Percentiles rank a stretch among this genome's conserved stretches.
These are phyloP conservation scores for Calonectria henricotiae DNA, from an alignment of 2,329 filamentous ascomycete species.

Conservation along the genomic window DNA sequence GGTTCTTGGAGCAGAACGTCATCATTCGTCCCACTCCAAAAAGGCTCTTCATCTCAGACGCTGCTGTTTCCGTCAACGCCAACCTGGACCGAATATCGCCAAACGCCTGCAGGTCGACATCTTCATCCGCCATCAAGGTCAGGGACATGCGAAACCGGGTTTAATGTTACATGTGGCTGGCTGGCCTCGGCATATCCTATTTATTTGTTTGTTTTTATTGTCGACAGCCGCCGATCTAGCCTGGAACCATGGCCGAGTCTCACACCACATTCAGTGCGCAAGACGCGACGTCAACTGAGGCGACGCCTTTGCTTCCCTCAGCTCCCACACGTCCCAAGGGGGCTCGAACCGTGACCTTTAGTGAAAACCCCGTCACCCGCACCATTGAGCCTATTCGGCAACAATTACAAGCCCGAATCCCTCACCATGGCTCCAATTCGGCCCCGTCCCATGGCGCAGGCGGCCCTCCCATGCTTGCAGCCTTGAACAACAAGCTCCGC, in stretches of 20 bases:
- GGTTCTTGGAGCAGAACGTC: conserved; percentile 47
- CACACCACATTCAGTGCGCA: conserved; percentile 44
- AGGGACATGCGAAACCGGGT: conserved; percentile 31
- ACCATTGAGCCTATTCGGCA: conserved; percentile 70
- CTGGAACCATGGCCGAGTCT: conserved; percentile 51
- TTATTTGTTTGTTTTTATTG: conserved; percentile 33
- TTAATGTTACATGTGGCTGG: conserved; percentile 31
- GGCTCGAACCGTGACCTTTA: conserved; percentile 82
- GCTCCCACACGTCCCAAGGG: conserved; percentile 62
- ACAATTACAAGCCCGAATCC: conserved; percentile 50
- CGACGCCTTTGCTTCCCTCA: conserved; percentile 58
- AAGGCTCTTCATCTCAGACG: conserved; percentile 45
- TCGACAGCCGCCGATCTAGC: conserved; percentile 31
- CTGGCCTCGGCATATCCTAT: conserved; percentile 29
- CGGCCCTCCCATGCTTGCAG: conserved; percentile 77
- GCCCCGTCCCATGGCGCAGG: conserved; percentile 55
- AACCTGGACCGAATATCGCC: conserved; percentile 17
- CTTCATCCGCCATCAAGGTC: conserved; percentile 7
- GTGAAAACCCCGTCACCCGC: conserved; percentile 77
- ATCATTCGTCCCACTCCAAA: conserved; percentile 39
- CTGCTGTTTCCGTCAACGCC: conserved; percentile 39
- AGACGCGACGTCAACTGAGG: conserved; percentile 52
- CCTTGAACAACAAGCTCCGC: conserved; percentile 89
- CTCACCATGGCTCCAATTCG: conserved; percentile 50
- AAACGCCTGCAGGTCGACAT: conserved; percentile 2